Percentiles rank a stretch among this genome's conserved stretches.
Evolutionary conservation across 1,284 basidiomycete species (phyloP).

Genomic region (Ceratobasidium sp.): DNA sequence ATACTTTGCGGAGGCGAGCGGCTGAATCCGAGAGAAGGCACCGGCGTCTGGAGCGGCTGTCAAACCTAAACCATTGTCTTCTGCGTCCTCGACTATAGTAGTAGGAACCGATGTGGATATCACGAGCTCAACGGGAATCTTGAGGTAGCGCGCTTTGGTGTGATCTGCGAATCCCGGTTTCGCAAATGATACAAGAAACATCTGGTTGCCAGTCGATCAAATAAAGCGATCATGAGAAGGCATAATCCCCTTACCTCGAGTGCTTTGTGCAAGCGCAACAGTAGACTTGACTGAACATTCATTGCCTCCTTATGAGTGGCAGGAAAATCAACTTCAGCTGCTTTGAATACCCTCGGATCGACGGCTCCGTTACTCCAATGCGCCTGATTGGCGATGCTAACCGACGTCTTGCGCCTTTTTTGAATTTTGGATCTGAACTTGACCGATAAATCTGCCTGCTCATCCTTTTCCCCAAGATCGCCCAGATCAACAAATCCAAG

Average conservation of each 20-base stretch:
- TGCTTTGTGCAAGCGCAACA: background rate
- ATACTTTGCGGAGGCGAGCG: slow-evolving; percentile 16
- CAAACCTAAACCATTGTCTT: background rate
- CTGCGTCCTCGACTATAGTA: background rate
- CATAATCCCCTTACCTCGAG: background rate
- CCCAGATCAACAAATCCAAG: background rate
- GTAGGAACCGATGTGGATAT: background rate
- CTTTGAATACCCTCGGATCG: slow-evolving; percentile 1
- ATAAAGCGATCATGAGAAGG: background rate
- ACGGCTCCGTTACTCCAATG: background rate
- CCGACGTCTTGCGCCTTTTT: background rate
- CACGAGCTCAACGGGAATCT: background rate
- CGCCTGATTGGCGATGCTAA: background rate
- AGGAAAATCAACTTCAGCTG: slow-evolving; percentile 13
- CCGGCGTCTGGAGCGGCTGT: background rate
- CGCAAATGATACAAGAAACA: background rate
- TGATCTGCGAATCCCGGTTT: slow-evolving; percentile 6
- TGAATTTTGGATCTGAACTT: slow-evolving; percentile 8
- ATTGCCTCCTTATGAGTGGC: background rate
- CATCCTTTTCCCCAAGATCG: background rate
- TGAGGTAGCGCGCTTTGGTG: background rate
- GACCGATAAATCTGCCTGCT: background rate
- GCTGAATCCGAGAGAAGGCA: slow-evolving; percentile 13
- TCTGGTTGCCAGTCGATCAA: background rate
- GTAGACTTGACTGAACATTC: background rate